Evolutionary conservation across 1,284 basidiomycete genomes (phyloP), one percentile per base, ranked within the genome.

Genomic region (Rugosomyces carneus): DNA sequence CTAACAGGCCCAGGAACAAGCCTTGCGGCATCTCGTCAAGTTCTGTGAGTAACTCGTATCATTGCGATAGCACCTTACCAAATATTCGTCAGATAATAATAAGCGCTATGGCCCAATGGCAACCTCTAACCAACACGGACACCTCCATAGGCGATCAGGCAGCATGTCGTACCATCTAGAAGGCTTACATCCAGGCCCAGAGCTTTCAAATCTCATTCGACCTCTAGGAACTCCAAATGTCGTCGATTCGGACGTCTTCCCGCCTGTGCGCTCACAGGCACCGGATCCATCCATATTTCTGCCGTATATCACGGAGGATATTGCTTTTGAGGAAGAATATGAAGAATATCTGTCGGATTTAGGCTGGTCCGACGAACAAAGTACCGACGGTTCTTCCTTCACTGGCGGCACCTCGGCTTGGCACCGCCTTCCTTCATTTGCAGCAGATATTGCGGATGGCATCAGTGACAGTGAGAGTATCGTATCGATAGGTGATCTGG

Each of bases 401-500:
- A 1, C 42, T 13, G 69, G 67, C n/a, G 71, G 76, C 4, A 68
- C 67, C 18, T 85, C 83, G n/a, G 85, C 86, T 9, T 90, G 88
- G 88, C 76, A 80, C 52, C 71, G 84, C 37, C 70, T 90, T 32
- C 85, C 86, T 9, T 57, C 59, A 53, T 81, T 83, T 56, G 82
- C 79, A 21, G 70, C 78, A 32, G 82, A 84, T 51, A 81, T 90
- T 54, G 75, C 81, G 18, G 86, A 89, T 57, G 78, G 79, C 20
- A 92, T 93, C 55, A 91, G 87, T 59, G 92, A 94, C 63, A 89
- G 81, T 55, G 92, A 94, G 66, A 93, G 89, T 58, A 88, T 93
- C 24, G 89, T 78, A 8, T 81, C 84, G 7, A 91, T 95, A 43
- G 91, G 87, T 35, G 91, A 94, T 56, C 71, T 94, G 26, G 87